These are phyloP conservation scores for Limnanthes douglasii DNA, from an alignment of 345 rosid species.

Conservation along the genomic window DNA sequence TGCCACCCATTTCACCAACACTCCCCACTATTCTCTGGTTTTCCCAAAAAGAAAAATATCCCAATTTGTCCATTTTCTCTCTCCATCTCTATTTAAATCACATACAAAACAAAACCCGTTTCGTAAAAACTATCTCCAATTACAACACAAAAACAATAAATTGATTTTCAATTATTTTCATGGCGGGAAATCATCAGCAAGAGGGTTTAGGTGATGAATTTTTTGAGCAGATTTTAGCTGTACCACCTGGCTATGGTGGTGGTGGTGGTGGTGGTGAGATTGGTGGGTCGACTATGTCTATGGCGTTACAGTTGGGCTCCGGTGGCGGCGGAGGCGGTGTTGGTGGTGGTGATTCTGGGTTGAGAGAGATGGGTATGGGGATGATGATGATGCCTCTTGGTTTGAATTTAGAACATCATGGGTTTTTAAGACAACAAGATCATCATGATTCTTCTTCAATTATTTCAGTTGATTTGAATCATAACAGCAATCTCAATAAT, in stretches of 20 bases:
- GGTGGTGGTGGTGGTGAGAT: conserved; percentile 10
- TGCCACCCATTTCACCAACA: conserved; percentile 49
- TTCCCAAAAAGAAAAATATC: conserved; percentile 1
- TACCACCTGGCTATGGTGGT: conserved; percentile 28
- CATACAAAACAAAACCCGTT: not conserved
- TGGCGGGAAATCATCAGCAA: conserved; percentile 42
- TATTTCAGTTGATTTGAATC: no score
- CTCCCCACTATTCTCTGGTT: conserved; percentile 10
- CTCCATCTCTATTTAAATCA: not conserved
- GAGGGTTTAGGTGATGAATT: conserved; percentile 56
- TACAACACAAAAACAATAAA: not conserved
- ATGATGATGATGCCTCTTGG: conserved; percentile 21
- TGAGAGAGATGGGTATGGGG: conserved; percentile 17
- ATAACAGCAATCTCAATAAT: no score
- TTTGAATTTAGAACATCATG: conserved; percentile 26
- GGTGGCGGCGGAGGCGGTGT: conserved; percentile 7
- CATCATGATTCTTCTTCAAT: no score
- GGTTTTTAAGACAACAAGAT: conserved; percentile 25
- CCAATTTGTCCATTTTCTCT: not conserved
- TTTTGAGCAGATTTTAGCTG: conserved; percentile 57
- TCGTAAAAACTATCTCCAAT: not conserved
- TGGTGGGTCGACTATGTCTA: conserved; percentile 19
- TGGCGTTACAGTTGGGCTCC: conserved; percentile 45
- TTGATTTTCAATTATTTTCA: not conserved
- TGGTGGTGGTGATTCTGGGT: conserved; percentile 7